A percentile compares a stretch with the other conserved stretches of the same genome.
Conservation (phyloP, 192 early-diverging fungal species). For the Funneliformis mosseae region DNA sequence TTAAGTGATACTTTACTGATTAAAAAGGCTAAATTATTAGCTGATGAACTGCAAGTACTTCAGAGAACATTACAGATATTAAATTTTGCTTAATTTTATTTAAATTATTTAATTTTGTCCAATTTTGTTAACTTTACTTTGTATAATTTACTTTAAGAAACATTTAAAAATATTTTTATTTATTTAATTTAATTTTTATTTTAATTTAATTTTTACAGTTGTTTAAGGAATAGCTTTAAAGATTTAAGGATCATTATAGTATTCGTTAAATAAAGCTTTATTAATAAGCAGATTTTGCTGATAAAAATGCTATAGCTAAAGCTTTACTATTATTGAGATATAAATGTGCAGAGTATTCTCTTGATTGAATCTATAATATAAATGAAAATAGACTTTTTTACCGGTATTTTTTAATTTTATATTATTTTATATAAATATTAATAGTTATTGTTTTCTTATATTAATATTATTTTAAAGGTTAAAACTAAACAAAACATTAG, state of each 20-base stretch:
- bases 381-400: not conserved
- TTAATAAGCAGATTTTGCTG: slow-evolving; percentile 1
- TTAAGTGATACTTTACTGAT: too few relatives aligned
- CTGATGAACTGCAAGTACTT: too few relatives aligned
- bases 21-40: too few relatives aligned
- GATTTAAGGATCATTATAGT: slow-evolving; percentile 43
- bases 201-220: too few relatives aligned
- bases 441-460: too few relatives aligned
- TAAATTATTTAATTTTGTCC: too few relatives aligned
- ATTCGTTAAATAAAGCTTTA: slow-evolving; percentile 30
- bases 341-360: slow-evolving; percentile 17
- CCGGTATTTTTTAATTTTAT: not conserved
- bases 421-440: not conserved
- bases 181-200: not conserved
- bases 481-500: slow-evolving; percentile 21
- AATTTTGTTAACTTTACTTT: too few relatives aligned
- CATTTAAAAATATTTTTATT: too few relatives aligned
- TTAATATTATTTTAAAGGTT: slow-evolving; percentile 18
- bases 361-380: slow-evolving; percentile 21
- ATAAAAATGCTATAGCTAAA: slow-evolving; percentile 4
- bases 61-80: too few relatives aligned
- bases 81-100: too few relatives aligned
- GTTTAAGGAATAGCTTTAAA: slow-evolving; percentile 42
- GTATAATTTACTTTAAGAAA: too few relatives aligned
- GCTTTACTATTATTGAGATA: not conserved